Conservation (phyloP, 2,329 filamentous ascomycete genomes). For the Teratosphaeria epicoccoides region DNA sequence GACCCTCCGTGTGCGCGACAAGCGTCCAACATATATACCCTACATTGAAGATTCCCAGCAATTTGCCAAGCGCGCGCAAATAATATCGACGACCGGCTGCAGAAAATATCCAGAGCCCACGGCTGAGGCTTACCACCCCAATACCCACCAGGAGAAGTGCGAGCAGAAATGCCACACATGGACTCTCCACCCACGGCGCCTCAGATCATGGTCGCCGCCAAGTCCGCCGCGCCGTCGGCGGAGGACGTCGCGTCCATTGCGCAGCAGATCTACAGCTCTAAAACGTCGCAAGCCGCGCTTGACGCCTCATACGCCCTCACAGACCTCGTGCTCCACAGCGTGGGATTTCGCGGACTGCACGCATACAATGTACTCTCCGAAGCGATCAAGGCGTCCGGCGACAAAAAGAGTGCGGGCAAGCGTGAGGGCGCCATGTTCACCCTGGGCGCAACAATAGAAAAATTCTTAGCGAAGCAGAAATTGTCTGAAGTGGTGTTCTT, state of each 20-base stretch:
- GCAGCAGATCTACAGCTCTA: constrained; percentile 36
- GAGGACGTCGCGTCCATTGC: constrained; percentile 37
- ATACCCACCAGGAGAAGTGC: neutral
- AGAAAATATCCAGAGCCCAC: neutral
- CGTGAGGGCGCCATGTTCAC: constrained; percentile 93
- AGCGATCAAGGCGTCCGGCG: constrained; percentile 66
- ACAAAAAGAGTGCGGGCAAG: constrained; percentile 84
- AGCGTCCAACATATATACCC: neutral
- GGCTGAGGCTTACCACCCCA: neutral
- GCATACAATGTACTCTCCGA: constrained; percentile 53
- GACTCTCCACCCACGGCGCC: constrained; percentile 40
- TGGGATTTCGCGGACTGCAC: constrained; percentile 52
- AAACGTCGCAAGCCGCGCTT: constrained; percentile 45
- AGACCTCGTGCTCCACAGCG: constrained; percentile 53
- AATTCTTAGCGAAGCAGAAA: constrained; percentile 66
- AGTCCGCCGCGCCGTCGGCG: constrained; percentile 33
- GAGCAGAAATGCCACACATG: constrained; percentile 36
- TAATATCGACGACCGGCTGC: neutral
- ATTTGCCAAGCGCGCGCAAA: neutral
- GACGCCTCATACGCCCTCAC: constrained; percentile 56
- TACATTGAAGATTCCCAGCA: neutral
- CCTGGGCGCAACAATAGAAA: constrained; percentile 85
- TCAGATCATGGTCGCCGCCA: constrained; percentile 37
- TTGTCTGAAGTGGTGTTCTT: constrained; percentile 73
- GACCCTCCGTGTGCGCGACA: neutral